Conservation (phyloP, 202 grass and related monocot genomes). For the Hordeum pubiflorum region DNA sequence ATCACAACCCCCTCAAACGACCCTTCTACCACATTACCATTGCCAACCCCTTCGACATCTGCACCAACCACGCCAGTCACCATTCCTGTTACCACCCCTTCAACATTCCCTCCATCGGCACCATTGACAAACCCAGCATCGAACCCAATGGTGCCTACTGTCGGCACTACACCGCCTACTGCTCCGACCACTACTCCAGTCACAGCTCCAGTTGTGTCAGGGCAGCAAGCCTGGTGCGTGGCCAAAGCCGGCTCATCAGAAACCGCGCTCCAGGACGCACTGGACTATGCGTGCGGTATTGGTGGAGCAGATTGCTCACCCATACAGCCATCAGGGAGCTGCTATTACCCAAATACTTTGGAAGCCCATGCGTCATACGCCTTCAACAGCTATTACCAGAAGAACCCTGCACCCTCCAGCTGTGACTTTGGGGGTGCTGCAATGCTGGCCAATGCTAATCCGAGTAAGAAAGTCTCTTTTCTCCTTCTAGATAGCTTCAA, state of each 20-base stretch:
- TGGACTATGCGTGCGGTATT: slow-evolving; percentile 75
- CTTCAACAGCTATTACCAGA: slow-evolving; percentile 80
- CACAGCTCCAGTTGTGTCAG: slow-evolving; percentile 31
- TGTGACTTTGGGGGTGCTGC: slow-evolving; percentile 56
- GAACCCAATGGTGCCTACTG: neutral
- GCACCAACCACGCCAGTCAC: slow-evolving; percentile 30
- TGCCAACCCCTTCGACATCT: slow-evolving; percentile 43
- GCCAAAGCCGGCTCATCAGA: slow-evolving; percentile 44
- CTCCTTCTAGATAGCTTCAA: neutral
- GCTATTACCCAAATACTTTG: slow-evolving; percentile 75
- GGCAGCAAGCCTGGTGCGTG: slow-evolving; percentile 58
- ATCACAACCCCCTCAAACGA: slow-evolving; percentile 37
- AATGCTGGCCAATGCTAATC: slow-evolving; percentile 59
- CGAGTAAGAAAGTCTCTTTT: slow-evolving; percentile 38
- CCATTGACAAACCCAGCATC: slow-evolving; percentile 53
- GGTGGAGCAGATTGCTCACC: slow-evolving; percentile 49
- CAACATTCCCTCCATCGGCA: slow-evolving; percentile 27
- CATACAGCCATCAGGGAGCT: slow-evolving; percentile 45
- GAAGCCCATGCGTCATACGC: slow-evolving; percentile 70
- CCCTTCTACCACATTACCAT: slow-evolving; percentile 27
- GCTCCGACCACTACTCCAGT: slow-evolving; percentile 25
- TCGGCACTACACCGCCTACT: slow-evolving; percentile 13
- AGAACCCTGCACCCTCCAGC: slow-evolving; percentile 40
- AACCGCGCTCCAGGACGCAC: slow-evolving; percentile 40
- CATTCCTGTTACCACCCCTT: slow-evolving; percentile 43